Conservation (phyloP, 1,139 yeast genomes). For the Lodderomyces parapsilosis region DNA sequence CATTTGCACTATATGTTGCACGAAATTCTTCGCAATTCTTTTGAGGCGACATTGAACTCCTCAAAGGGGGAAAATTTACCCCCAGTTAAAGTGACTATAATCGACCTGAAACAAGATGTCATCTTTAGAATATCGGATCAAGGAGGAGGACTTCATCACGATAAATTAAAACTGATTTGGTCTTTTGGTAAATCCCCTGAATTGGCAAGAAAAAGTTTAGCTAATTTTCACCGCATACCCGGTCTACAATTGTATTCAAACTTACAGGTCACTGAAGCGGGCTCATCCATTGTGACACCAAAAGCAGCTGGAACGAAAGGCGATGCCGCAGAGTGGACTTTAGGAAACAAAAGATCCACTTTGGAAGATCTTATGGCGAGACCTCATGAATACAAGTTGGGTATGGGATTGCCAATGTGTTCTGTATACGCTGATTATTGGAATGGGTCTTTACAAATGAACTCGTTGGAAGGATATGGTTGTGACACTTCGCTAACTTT, state of each 20-base stretch:
- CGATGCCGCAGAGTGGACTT: neutral
- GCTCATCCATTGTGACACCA: constrained; percentile 32
- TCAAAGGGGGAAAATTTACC: constrained; percentile 44
- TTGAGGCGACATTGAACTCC: constrained; percentile 68
- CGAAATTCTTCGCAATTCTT: constrained; percentile 80
- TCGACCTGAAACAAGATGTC: constrained; percentile 64
- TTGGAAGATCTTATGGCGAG: constrained; percentile 56
- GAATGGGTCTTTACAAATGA: constrained; percentile 86
- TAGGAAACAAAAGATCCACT: constrained; percentile 30
- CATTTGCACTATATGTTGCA: constrained; percentile 86
- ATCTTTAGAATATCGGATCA: constrained; percentile 80
- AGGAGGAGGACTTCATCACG: constrained; percentile 80
- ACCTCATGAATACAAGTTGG: constrained; percentile 72
- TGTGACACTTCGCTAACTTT: constrained; percentile 81
- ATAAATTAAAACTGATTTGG: constrained; percentile 67
- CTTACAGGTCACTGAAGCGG: constrained; percentile 39
- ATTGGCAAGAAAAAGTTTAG: constrained; percentile 53
- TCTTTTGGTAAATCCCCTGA: constrained; percentile 74
- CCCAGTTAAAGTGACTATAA: constrained; percentile 69
- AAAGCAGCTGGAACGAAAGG: neutral
- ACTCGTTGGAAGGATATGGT: constrained; percentile 86
- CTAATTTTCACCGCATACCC: constrained; percentile 68
- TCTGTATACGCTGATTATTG: constrained; percentile 92
- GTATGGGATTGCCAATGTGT: constrained; percentile 89
- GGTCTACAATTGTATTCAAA: constrained; percentile 49